Conservation (phyloP, 139 green algal species). For the Chlamydomonas eustigma region DNA sequence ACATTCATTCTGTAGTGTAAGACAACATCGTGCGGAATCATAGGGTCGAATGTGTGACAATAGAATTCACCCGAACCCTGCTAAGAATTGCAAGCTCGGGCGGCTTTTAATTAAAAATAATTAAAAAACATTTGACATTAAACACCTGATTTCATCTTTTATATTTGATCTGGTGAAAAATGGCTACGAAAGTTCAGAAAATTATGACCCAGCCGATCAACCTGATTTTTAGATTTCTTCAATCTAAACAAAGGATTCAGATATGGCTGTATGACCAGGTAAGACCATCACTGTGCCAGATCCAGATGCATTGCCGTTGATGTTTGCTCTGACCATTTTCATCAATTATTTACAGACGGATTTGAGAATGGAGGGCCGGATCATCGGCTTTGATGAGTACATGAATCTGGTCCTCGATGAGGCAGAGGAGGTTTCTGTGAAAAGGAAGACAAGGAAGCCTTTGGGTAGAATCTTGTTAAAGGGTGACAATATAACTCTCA, state of each 20-base stretch:
- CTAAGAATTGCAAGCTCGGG: too few relatives aligned
- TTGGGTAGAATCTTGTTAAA: slow-evolving; percentile 96
- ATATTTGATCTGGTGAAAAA: too few relatives aligned
- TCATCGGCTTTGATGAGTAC: slow-evolving; percentile 99
- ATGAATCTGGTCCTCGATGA: slow-evolving; percentile 99
- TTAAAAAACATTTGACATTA: too few relatives aligned
- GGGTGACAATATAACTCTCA: slow-evolving; percentile 98
- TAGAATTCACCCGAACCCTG: too few relatives aligned
- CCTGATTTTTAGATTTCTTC: slow-evolving; percentile 97
- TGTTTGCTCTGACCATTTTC: not conserved
- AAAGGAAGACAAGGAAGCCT: slow-evolving; percentile 86
- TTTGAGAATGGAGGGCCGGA: slow-evolving; percentile 89
- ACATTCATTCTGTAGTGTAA: too few relatives aligned
- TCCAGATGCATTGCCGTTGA: not conserved
- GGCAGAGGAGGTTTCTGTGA: slow-evolving; percentile 93
- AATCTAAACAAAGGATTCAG: slow-evolving; percentile 89
- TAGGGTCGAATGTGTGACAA: too few relatives aligned
- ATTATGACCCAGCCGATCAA: slow-evolving; percentile 83
- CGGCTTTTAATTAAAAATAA: too few relatives aligned
- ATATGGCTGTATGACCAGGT: slow-evolving; percentile 97
- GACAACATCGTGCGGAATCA: too few relatives aligned
- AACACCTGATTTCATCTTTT: too few relatives aligned
- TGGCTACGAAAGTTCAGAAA: slow-evolving; percentile 61
- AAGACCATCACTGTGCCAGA: not conserved
- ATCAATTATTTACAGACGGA: slow-evolving; percentile 47